Evolutionary conservation across 192 early-diverging fungal species (phyloP).

Genomic region (Umbelopsis sp.): DNA sequence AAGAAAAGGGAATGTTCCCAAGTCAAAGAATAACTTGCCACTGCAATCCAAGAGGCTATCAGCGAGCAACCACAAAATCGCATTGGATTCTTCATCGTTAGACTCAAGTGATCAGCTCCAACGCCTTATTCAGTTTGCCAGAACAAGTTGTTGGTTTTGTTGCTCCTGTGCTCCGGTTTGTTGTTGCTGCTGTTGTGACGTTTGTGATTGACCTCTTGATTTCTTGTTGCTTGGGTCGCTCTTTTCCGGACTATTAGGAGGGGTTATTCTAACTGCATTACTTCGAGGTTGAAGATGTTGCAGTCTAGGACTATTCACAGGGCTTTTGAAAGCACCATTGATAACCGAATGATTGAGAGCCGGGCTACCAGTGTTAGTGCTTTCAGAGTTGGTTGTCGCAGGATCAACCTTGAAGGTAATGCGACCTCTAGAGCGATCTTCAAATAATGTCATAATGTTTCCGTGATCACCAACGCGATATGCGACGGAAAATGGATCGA

Average conservation of each 20-base stretch:
- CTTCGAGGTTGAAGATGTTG: conserved; percentile 36
- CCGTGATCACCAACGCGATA: conserved; percentile 75
- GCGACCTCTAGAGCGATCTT: conserved; percentile 51
- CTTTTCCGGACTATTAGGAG: conserved; percentile 36
- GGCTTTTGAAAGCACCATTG: conserved; percentile 17
- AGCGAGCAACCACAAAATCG: conserved; percentile 11
- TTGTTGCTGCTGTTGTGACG: neutral
- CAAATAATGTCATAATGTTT: conserved; percentile 64
- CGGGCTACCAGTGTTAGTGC: neutral
- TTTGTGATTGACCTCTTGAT: neutral
- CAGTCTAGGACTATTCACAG: conserved; percentile 26
- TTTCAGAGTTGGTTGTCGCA: neutral
- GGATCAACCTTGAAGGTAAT: conserved; percentile 35
- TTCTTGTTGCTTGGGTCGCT: conserved; percentile 6
- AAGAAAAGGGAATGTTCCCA: conserved; percentile 9
- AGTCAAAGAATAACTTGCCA: conserved; percentile 4
- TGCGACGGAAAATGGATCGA: conserved; percentile 71
- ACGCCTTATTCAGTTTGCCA: conserved; percentile 5
- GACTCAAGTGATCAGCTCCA: conserved; percentile 3
- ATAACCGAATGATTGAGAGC: neutral
- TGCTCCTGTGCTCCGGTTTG: conserved; percentile 18
- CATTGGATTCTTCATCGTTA: conserved; percentile 4
- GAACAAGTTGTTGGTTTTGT: conserved; percentile 9
- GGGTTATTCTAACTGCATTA: conserved; percentile 37
- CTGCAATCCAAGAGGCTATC: neutral